phyloP scores from a whole-genome alignment of 129 eudicot species.

The Flaveria trinervia region DNA sequence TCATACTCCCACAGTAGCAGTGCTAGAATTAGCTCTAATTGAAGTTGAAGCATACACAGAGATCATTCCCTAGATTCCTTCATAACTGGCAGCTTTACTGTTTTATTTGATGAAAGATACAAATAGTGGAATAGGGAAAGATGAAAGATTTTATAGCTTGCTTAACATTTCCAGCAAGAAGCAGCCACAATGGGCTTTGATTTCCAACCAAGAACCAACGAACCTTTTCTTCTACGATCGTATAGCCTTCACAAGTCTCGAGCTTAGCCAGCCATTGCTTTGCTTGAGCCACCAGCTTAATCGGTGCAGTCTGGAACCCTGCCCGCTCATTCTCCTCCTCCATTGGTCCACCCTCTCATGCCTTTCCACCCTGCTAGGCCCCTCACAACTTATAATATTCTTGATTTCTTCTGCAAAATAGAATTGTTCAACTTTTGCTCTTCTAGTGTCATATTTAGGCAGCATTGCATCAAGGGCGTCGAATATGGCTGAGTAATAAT shows the following conservation, averaged over 20 bases:
- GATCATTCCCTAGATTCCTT: too few species aligned
- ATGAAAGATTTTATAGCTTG: background rate
- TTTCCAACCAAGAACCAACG: slow-evolving; percentile 60
- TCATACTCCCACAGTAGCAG: background rate
- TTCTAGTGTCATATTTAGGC: slow-evolving; percentile 49
- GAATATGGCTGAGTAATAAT: slow-evolving; percentile 57
- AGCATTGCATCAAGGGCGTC: slow-evolving; percentile 57
- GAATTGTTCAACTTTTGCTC: slow-evolving; percentile 58
- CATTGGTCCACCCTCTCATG: slow-evolving; percentile 60
- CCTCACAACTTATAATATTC: slow-evolving; percentile 56
- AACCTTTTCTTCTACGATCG: slow-evolving; percentile 51
- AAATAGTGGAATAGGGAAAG: background rate
- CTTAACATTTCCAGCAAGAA: slow-evolving; percentile 56
- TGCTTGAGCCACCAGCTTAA: slow-evolving; percentile 38
- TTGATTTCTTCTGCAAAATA: slow-evolving; percentile 60
- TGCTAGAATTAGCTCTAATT: too few species aligned
- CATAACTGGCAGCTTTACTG: too few species aligned
- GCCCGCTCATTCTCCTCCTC: slow-evolving; percentile 64
- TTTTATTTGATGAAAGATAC: slow-evolving; percentile 3
- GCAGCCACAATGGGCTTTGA: slow-evolving; percentile 58
- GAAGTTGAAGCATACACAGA: too few species aligned
- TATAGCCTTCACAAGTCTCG: slow-evolving; percentile 48
- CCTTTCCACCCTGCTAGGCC: slow-evolving; percentile 53
- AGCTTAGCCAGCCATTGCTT: slow-evolving; percentile 44
- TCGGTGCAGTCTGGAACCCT: slow-evolving; percentile 51